Conservation (phyloP, 495 filamentous ascomycete species). For the Aspergillus carlsbadensis region DNA sequence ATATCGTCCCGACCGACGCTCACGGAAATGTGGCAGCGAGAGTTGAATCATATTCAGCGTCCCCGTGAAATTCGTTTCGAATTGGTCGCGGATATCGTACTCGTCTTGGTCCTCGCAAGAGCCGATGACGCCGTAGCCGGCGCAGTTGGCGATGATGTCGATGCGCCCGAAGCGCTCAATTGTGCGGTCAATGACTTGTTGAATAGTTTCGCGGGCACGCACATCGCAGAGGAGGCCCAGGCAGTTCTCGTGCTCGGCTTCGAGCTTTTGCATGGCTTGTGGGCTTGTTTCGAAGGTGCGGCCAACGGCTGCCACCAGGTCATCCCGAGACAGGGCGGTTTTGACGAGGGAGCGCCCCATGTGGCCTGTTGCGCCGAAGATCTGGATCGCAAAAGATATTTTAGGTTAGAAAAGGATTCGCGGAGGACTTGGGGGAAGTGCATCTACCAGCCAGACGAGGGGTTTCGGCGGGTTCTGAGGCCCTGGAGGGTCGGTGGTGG, state of each 20-base stretch:
- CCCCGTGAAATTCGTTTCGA: slow-evolving; percentile 95
- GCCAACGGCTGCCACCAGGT: slow-evolving; percentile 87
- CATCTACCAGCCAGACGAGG: slow-evolving; percentile 74
- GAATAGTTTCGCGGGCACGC: slow-evolving; percentile 74
- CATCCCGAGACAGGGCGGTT: slow-evolving; percentile 72
- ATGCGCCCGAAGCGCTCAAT: slow-evolving; percentile 75
- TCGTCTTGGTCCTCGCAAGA: slow-evolving; percentile 97
- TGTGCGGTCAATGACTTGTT: slow-evolving; percentile 63
- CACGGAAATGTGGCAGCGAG: slow-evolving; percentile 85
- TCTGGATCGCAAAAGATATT: slow-evolving; percentile 38
- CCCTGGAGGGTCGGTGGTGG: slow-evolving; percentile 78
- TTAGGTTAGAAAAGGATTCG: neutral
- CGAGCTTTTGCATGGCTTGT: slow-evolving; percentile 61
- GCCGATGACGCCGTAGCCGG: slow-evolving; percentile 89
- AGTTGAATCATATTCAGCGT: slow-evolving; percentile 89
- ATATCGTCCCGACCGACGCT: slow-evolving; percentile 71
- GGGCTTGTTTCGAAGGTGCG: slow-evolving; percentile 77
- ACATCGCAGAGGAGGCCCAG: slow-evolving; percentile 87
- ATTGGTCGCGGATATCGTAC: slow-evolving; percentile 91
- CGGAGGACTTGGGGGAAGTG: neutral
- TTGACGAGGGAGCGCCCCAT: slow-evolving; percentile 91
- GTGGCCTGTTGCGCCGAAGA: slow-evolving; percentile 95
- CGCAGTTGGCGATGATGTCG: slow-evolving; percentile 90
- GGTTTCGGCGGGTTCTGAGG: slow-evolving; percentile 68
- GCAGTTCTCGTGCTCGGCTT: slow-evolving; percentile 58